These are phyloP conservation scores for Scleromitrula shiraiana DNA, from an alignment of 2,329 filamentous ascomycete species.

Conservation along the genomic window DNA sequence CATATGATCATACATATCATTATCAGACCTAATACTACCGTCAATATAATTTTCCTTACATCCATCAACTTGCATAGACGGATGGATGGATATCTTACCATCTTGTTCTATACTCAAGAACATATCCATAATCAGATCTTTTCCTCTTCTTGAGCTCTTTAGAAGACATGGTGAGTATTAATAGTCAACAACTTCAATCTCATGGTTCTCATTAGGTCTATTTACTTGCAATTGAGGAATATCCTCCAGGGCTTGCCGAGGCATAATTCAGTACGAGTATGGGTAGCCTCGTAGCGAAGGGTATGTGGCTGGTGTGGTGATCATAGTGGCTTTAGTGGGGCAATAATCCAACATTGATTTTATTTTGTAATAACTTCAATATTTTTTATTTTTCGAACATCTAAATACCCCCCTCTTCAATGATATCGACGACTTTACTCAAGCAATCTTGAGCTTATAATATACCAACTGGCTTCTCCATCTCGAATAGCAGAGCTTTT, in stretches of 20 bases:
- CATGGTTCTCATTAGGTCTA: too few species aligned
- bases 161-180: conserved; percentile 28
- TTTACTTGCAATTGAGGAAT: background rate
- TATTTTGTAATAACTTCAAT: too few species aligned
- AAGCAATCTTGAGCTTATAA: too few species aligned
- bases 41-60: background rate
- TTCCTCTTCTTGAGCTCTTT: conserved; percentile 50
- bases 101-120: conserved; percentile 76
- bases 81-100: conserved; percentile 46
- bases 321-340: too few species aligned
- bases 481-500: conserved; percentile 44
- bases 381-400: background rate
- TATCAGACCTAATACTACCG: conserved; percentile 60
- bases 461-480: conserved; percentile 42
- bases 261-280: too few species aligned
- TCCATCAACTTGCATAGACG: conserved; percentile 11
- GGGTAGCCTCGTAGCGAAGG: too few species aligned
- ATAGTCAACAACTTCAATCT: too few species aligned
- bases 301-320: too few species aligned
- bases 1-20: conserved; percentile 91
- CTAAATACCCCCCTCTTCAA: background rate
- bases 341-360: too few species aligned
- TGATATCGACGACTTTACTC: too few species aligned
- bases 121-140: conserved; percentile 67
- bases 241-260: too few species aligned